Evolutionary conservation across 805 yeast species (phyloP), one percentile per base, ranked within the genome.

Genomic region (Zygosaccharomyces kombuchaensis): DNA sequence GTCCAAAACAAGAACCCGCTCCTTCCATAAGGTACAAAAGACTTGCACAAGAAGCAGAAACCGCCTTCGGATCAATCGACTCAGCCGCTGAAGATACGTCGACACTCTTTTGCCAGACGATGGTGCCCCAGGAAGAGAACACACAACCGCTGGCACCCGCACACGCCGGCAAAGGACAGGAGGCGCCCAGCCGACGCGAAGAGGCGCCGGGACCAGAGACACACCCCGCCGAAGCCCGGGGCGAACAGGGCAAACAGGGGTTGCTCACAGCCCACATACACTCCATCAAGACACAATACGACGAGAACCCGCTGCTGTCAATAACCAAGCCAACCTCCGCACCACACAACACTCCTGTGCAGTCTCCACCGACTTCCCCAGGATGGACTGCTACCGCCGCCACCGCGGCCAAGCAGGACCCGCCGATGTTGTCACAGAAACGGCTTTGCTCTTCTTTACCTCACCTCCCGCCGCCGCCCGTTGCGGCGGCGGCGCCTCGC

Each of bases 301-400:
- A 51, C 42, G 55, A 52, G 9, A 47, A 51, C 40, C 55, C 53
- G 29, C 45, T 55, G 34, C 37, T 51, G 19, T 45, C 51, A 22
- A 45, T 52, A 4, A 54, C 53, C 9, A 47, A 51, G 36, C 54
- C 57, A 4, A 58, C 61, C 2, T 49, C 52, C 19, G 60, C 50
- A 14, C 65, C 65, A 22, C 58, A 60, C 36, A 60, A 60, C 46
- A 59, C 65, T 16, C 65, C 65, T 2, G 60, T 51, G 13, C 51
- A 54, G 9, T 58, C 57, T 21, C 59, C 61, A 3, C 43, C 47
- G 9, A 42, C 31, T 26, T 48, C 52, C 13, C 52, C 52, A 9
- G 40, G 32, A 26, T 37, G n/a, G n/a, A n/a, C n/a, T n/a, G n/a
- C n/a, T n/a, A n/a, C n/a, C n/a, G n/a, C n/a, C n/a, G n/a, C 40